Base-by-base conservation (phyloP, 2,329 filamentous ascomycete genomes). In the Xylariaceae sp. region DNA sequence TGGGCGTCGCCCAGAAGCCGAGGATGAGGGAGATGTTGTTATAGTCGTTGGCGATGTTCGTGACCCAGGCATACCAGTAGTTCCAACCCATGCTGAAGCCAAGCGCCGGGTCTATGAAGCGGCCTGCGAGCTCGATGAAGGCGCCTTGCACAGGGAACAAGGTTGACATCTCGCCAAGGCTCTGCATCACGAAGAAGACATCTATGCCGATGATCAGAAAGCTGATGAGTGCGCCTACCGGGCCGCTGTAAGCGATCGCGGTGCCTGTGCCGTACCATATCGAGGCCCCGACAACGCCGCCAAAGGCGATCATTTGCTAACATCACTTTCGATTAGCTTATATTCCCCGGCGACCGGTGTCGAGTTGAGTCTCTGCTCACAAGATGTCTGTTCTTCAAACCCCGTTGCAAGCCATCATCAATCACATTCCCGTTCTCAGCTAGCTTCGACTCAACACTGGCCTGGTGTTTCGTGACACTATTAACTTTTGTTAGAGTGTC, bases 121-220 rank as follows among this genome's bases (percentile, higher is more conserved):
- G 62, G 13, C 68, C 67, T 0, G 70, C 70, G 31, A 74, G 64
- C 23, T 68, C 67, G 18, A 70, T 68, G 47, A 76, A 74, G 0
- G 68, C 67, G 5, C 72, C 71, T n/a, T 68, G 66, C 1, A 70
- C 67, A 0, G 71, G 72, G 29, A 73, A 73, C 2, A 74, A 51
- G 0, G 73, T 76, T 1, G 71, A 68, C 60, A 76, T 65, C 51
- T 77, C 73, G n/a, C 73, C 73, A 5, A 77, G 55, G 2, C 66
- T 69, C 59, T 76, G 73, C 63, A 72, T 76, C 37, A 59, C 56
- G 41, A 59, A 60, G 44, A 55, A 60, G 27, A 57, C 53, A 39
- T 61, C 56, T 4, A 60, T 29, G 8, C 56, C 57, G 29, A 59
- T 45, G 43, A 60, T 52, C 17, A 59, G 36, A 43, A 59, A 60